Conservation (phyloP, 2,329 filamentous ascomycete genomes). For the Plectosphaerella plurivora region DNA sequence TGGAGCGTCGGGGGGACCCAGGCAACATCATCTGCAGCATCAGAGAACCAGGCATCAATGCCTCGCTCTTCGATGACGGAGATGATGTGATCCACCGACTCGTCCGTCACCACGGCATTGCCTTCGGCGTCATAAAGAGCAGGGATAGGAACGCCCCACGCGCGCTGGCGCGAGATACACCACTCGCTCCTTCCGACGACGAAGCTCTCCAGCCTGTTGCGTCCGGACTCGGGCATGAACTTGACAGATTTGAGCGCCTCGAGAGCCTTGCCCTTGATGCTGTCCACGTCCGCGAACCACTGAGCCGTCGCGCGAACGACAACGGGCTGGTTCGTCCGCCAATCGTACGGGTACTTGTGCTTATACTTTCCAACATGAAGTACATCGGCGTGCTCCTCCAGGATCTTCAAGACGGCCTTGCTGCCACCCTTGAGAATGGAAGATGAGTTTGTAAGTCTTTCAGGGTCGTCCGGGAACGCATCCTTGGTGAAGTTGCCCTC, state of each 20-base stretch:
- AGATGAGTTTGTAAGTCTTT: conserved; percentile 60
- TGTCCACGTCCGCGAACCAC: conserved; percentile 92
- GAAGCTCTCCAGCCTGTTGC: conserved; percentile 75
- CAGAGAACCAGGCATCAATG: conserved; percentile 93
- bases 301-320: conserved; percentile 90
- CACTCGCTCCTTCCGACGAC: conserved; percentile 86
- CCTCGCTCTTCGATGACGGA: conserved; percentile 70
- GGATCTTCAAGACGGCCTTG: conserved; percentile 62
- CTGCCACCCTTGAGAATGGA: conserved; percentile 69
- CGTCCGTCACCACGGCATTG: conserved; percentile 72
- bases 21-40: conserved; percentile 65
- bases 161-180: conserved; percentile 94
- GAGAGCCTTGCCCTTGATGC: conserved; percentile 72
- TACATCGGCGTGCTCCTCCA: conserved; percentile 54
- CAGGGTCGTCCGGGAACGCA: conserved; percentile 67
- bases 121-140: conserved; percentile 73
- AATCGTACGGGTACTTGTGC: conserved; percentile 98
- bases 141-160: conserved; percentile 96
- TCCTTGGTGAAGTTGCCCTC: conserved; percentile 75
- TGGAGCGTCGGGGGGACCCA: conserved; percentile 70
- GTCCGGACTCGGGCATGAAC: conserved; percentile 75
- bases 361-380: conserved; percentile 66
- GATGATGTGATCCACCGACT: conserved; percentile 82
- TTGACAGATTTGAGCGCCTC: conserved; percentile 64
- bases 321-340: conserved; percentile 90